phyloP scores from a whole-genome alignment of 495 filamentous ascomycete genomes.

The Delitschia confertaspora region DNA sequence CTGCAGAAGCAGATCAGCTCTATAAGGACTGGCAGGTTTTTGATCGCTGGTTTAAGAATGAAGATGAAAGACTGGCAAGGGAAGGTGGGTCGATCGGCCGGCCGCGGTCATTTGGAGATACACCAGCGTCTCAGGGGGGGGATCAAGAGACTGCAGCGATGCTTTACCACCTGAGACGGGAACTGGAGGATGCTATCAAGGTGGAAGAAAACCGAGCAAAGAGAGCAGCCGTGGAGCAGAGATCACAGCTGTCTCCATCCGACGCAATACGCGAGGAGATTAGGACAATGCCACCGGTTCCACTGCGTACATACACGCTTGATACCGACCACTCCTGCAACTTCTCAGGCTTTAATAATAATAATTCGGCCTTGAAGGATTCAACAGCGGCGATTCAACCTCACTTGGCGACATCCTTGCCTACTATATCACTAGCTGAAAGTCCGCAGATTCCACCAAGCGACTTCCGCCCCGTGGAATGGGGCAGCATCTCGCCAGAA shows the following conservation, averaged over 20 bases:
- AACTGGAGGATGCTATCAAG: conserved; percentile 16
- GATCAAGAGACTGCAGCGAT: conserved; percentile 14
- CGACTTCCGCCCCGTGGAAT: conserved; percentile 6
- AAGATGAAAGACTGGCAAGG: conserved; percentile 11
- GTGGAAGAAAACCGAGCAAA: conserved; percentile 21
- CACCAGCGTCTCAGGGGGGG: conserved; percentile 2
- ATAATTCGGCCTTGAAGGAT: background rate
- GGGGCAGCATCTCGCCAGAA: conserved; percentile 3
- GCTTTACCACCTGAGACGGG: conserved; percentile 13
- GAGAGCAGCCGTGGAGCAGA: conserved; percentile 7
- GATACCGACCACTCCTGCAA: conserved; percentile 8
- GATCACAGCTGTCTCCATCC: conserved; percentile 13
- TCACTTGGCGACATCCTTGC: background rate
- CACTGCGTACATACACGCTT: conserved; percentile 12
- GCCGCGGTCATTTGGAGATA: conserved; percentile 10
- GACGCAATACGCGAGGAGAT: conserved; percentile 16
- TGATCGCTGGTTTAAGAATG: conserved; percentile 12
- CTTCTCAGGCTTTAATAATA: conserved; percentile 5
- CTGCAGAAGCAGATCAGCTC: conserved; percentile 17
- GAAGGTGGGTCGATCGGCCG: conserved; percentile 1
- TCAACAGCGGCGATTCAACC: conserved; percentile 10
- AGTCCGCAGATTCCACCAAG: conserved; percentile 11
- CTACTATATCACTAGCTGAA: background rate
- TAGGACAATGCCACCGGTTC: conserved; percentile 8
- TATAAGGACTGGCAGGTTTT: conserved; percentile 20